phyloP scores from a whole-genome alignment of 169 alveolate species.

The Plasmodium relictum region DNA sequence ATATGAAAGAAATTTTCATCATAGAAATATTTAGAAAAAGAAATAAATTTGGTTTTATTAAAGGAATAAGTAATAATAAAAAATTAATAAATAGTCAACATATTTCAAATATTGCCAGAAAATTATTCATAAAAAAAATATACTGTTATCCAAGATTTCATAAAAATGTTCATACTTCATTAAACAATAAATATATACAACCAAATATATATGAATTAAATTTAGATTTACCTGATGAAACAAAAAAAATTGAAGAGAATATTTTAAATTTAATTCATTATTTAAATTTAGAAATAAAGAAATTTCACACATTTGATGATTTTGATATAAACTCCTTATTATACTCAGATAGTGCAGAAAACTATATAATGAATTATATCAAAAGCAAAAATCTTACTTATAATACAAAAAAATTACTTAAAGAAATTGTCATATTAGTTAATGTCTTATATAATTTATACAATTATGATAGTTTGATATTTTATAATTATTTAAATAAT shows the following conservation, averaged over 20 bases:
- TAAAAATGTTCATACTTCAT: constrained; percentile 62
- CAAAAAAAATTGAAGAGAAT: constrained; percentile 47
- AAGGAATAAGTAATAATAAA: constrained; percentile 70
- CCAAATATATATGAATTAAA: constrained; percentile 74
- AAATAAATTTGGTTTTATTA: constrained; percentile 72
- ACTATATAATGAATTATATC: constrained; percentile 48
- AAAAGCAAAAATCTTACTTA: constrained; percentile 50
- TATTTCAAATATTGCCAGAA: constrained; percentile 29
- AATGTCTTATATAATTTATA: constrained; percentile 44
- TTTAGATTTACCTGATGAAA: constrained; percentile 10
- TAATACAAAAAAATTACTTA: constrained; percentile 57
- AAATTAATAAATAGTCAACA: constrained; percentile 48
- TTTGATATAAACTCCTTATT: constrained; percentile 60
- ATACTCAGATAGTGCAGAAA: constrained; percentile 66
- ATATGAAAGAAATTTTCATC: constrained; percentile 55
- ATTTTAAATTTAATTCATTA: constrained; percentile 46
- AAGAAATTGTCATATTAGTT: constrained; percentile 60
- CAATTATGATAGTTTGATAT: constrained; percentile 45
- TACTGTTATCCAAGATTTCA: constrained; percentile 74
- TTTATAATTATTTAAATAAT: constrained; percentile 62
- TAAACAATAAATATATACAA: constrained; percentile 67
- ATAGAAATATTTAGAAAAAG: constrained; percentile 71
- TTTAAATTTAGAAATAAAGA: constrained; percentile 63
- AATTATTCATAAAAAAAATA: constrained; percentile 47
- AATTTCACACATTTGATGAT: constrained; percentile 40